Evolutionary conservation across 805 yeast species (phyloP), one percentile per base, ranked within the genome.

Genomic region (Debaryomyces prosopidis): DNA sequence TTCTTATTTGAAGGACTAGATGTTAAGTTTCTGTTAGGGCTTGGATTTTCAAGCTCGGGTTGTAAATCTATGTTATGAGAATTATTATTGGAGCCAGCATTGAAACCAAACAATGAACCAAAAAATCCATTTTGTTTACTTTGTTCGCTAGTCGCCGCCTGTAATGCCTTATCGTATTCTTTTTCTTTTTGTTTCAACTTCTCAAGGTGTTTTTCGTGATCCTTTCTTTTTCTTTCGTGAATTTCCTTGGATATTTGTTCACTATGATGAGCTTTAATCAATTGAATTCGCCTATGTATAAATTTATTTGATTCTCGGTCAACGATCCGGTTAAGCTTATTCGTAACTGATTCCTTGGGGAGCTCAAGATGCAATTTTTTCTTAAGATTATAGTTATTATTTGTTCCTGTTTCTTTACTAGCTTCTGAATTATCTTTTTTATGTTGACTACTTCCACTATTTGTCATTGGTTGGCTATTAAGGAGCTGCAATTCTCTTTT

Each of bases 261-360:
- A 43, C 61, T 59, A 46, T 71, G 75, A 44, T 68, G 73, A 4
- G 63, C 65, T 49, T 64, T 63, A 40, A 71, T 69, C 16, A 55
- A 48, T 46, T 69, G 68, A 23, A 72, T 69, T 31, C 77, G 57
- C 23, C 63, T 63, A 42, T 68, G 72, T 23, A 72, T 66, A 44
- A 71, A 70, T 40, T 57, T 54, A 43, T 59, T 68, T 26, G 75
- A 60, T 43, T 72, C 77, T 5, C 28, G 44, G 38, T 71, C 77
- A 5, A 71, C 60, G 3, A 63, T 47, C 2, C 52, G 40, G 35
- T 57, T 63, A 42, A 71, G 60, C 26, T 59, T 53, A 37, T 56
- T 62, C 15, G 61, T 45, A 3, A 59, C 44, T 2, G 61, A 49
- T 17, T 57, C 63, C 15, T 40, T 50, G 6, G 64, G 55, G 11